Conservation (phyloP, 352 stramenopile genomes). For the Phytophthora foliorum region DNA sequence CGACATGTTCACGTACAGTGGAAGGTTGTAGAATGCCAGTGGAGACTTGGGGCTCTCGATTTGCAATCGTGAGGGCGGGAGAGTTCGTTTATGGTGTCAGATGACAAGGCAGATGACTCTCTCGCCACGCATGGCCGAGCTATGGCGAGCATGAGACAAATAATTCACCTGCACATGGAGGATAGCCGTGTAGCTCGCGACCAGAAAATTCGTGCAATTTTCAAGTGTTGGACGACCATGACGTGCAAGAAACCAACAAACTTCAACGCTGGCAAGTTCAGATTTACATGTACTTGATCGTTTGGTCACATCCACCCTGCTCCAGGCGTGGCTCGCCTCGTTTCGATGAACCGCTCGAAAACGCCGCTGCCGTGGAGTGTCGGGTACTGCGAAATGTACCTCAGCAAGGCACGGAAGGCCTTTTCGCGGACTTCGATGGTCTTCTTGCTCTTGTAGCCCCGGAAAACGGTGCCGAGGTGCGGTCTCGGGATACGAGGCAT, state of each 20-base stretch:
- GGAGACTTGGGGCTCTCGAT: slow-evolving; percentile 12
- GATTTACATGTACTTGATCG: slow-evolving; percentile 6
- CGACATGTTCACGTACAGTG: slow-evolving; percentile 26
- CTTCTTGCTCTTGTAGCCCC: slow-evolving; percentile 46
- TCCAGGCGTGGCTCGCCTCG: slow-evolving; percentile 15
- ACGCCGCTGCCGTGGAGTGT: slow-evolving; percentile 45
- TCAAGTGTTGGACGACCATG: slow-evolving; percentile 10
- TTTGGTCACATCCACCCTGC: slow-evolving; percentile 19
- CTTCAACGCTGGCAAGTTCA: slow-evolving; percentile 14
- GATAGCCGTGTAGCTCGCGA: slow-evolving; percentile 13
- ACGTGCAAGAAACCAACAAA: slow-evolving; percentile 3
- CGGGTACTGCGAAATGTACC: slow-evolving; percentile 48
- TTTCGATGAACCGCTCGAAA: slow-evolving; percentile 57
- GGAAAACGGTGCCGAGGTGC: slow-evolving; percentile 42
- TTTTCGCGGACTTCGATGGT: slow-evolving; percentile 54
- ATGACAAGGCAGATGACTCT: slow-evolving; percentile 24
- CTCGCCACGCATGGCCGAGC: neutral
- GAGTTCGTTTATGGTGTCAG: slow-evolving; percentile 27
- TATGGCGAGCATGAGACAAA: slow-evolving; percentile 21
- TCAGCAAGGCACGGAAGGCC: slow-evolving; percentile 49
- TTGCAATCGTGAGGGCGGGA: slow-evolving; percentile 26
- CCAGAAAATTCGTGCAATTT: slow-evolving; percentile 27
- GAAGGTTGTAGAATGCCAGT: slow-evolving; percentile 21
- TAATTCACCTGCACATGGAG: slow-evolving; percentile 27
- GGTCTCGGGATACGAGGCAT: slow-evolving; percentile 47